A percentile compares a stretch with the other conserved stretches of the same genome.
phyloP scores from a whole-genome alignment of 192 early-diverging fungal species.

The Diversispora epigaea region DNA sequence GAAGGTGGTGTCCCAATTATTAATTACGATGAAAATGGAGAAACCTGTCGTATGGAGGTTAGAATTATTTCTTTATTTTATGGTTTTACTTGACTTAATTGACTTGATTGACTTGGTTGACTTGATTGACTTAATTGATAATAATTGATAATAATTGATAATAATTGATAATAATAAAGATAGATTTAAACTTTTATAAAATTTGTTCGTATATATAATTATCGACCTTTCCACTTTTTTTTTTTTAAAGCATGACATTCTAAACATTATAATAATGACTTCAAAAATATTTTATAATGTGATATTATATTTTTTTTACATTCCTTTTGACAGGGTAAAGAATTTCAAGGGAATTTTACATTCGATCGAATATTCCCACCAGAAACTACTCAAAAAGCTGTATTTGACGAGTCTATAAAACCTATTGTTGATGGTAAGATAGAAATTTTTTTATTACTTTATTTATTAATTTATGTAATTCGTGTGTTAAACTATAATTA shows the following conservation, averaged over 20 bases:
- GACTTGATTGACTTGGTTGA: too few species aligned
- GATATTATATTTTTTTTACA: background rate
- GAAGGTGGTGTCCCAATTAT: conserved; percentile 90
- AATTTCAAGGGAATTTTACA: conserved; percentile 75
- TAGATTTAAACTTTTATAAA: background rate
- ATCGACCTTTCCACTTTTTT: too few species aligned
- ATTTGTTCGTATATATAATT: too few species aligned
- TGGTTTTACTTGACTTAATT: background rate
- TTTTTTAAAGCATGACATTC: too few species aligned
- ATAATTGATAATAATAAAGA: background rate
- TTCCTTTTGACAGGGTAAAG: conserved; percentile 45
- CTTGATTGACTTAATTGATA: too few species aligned
- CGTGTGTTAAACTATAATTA: too few species aligned
- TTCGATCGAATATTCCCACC: conserved; percentile 93
- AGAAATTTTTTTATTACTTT: background rate
- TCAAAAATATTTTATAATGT: background rate
- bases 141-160: too few species aligned
- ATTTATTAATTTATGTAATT: too few species aligned
- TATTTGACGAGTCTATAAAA: conserved; percentile 90
- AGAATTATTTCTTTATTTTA: conserved; percentile 31
- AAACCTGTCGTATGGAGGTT: conserved; percentile 51
- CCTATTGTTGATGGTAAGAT: conserved; percentile 86
- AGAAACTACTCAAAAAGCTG: conserved; percentile 75
- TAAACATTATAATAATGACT: too few species aligned
- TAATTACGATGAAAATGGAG: conserved; percentile 70